Percentiles rank a stretch among this genome's conserved stretches.
Evolutionary conservation across 2,329 filamentous ascomycete genomes (phyloP).

Genomic region (Pyrenophora graminea): DNA sequence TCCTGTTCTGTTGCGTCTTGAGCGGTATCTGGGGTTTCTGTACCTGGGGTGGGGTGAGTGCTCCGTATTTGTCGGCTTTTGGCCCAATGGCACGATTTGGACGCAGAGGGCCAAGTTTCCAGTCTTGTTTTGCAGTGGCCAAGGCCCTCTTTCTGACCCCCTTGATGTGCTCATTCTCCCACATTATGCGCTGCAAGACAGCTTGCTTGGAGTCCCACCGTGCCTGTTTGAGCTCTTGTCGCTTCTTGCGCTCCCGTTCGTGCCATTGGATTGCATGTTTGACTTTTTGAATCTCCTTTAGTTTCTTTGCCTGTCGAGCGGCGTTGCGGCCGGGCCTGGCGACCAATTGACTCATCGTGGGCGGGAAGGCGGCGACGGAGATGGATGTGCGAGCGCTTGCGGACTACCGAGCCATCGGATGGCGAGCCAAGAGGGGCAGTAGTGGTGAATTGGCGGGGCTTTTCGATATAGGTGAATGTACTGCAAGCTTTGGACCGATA

Average conservation of each 20-base stretch:
- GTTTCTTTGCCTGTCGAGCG: slow-evolving; percentile 36
- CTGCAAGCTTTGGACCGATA: not conserved
- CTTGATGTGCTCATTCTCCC: slow-evolving; percentile 30
- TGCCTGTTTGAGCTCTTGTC: slow-evolving; percentile 29
- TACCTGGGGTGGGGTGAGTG: slow-evolving; percentile 47
- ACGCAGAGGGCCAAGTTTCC: slow-evolving; percentile 75
- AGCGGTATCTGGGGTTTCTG: slow-evolving; percentile 48
- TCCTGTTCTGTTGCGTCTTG: slow-evolving; percentile 31
- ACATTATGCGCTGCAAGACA: slow-evolving; percentile 23
- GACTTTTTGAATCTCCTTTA: slow-evolving; percentile 50
- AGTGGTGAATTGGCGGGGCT: not conserved
- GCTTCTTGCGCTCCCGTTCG: slow-evolving; percentile 32
- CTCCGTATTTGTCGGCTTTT: slow-evolving; percentile 62
- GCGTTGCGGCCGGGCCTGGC: slow-evolving; percentile 30
- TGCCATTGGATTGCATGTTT: slow-evolving; percentile 43
- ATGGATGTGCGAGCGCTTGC: slow-evolving; percentile 16
- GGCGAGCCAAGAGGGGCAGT: slow-evolving; percentile 3
- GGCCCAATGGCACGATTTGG: slow-evolving; percentile 74
- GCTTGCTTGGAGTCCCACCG: slow-evolving; percentile 38
- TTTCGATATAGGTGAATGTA: not conserved
- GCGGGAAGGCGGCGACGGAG: slow-evolving; percentile 57
- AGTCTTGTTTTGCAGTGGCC: slow-evolving; percentile 71
- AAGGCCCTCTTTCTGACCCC: slow-evolving; percentile 54
- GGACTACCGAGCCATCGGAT: slow-evolving; percentile 36
- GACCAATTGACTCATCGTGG: slow-evolving; percentile 42